Evolutionary conservation across 306 rosid genomes (phyloP).

Genomic region (Prinsepia uniflora): DNA sequence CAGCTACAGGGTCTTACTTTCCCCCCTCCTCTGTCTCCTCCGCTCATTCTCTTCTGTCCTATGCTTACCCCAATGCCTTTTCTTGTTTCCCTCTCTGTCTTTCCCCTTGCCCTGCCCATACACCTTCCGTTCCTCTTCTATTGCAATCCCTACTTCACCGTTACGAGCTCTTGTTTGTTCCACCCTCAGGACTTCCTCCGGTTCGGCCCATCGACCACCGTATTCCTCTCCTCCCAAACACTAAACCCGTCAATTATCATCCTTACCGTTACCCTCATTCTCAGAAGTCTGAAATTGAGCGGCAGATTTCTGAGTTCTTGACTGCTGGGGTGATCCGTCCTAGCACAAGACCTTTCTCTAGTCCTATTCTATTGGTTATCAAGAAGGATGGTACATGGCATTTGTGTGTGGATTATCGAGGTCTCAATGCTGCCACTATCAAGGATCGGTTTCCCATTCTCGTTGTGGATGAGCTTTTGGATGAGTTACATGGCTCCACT

Average conservation of each 20-base stretch:
- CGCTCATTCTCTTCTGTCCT: rapidly evolving
- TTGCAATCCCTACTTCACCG: rapidly evolving
- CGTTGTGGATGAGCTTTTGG: neutral
- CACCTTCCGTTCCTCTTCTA: rapidly evolving
- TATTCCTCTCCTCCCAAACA: rapidly evolving
- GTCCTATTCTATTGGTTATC: neutral
- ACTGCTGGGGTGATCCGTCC: neutral
- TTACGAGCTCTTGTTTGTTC: rapidly evolving
- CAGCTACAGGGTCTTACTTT: neutral
- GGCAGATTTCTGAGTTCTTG: neutral
- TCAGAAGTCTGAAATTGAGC: rapidly evolving
- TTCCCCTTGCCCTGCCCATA: rapidly evolving
- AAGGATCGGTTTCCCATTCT: rapidly evolving
- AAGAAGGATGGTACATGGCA: neutral
- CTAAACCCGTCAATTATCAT: rapidly evolving
- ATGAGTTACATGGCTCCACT: neutral
- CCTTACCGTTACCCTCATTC: neutral
- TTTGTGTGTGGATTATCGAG: rapidly evolving
- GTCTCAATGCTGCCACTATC: neutral
- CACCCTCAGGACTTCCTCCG: neutral
- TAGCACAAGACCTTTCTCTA: rapidly evolving
- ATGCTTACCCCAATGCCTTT: rapidly evolving
- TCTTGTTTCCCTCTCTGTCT: rapidly evolving
- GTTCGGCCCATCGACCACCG: rapidly evolving
- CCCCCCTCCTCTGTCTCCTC: rapidly evolving